These are phyloP conservation scores for Nyctanthes arbortristis DNA, from an alignment of 257 asterid species.

Conservation along the genomic window DNA sequence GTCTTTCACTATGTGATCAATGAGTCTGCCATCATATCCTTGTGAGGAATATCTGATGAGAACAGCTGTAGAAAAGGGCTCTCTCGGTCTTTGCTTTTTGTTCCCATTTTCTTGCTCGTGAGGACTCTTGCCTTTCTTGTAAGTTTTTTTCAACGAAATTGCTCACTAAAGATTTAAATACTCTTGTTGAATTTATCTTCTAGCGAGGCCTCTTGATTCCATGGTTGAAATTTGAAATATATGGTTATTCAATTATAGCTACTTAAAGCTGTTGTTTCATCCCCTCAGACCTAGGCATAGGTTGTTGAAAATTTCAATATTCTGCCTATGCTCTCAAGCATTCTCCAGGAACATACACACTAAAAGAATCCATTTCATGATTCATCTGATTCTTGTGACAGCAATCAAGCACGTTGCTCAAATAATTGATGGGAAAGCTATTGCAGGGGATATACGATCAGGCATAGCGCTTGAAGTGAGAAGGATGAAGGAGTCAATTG, in stretches of 20 bases:
- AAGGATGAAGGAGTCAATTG: slow-evolving; percentile 58
- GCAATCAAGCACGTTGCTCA: slow-evolving; percentile 41
- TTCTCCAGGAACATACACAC: slow-evolving; percentile 2
- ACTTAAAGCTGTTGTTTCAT: no score
- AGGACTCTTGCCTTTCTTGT: neutral
- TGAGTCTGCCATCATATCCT: neutral
- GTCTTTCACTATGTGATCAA: neutral
- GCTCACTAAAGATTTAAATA: slow-evolving; percentile 4
- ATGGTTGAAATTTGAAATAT: slow-evolving; percentile 1
- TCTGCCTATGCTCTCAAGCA: slow-evolving; percentile 1
- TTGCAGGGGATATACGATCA: slow-evolving; percentile 69
- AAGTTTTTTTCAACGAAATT: neutral
- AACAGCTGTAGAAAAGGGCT: neutral
- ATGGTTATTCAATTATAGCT: neutral
- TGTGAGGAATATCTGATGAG: neutral
- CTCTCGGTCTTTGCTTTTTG: neutral
- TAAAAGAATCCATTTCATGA: slow-evolving; percentile 14
- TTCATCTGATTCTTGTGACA: slow-evolving; percentile 30
- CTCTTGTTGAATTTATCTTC: slow-evolving; percentile 8
- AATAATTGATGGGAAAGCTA: slow-evolving; percentile 62
- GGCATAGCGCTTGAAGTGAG: slow-evolving; percentile 66
- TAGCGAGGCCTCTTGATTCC: slow-evolving; percentile 1
- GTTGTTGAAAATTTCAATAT: neutral
- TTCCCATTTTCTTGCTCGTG: neutral
- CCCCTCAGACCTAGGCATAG: neutral